Evolutionary conservation across 2,329 filamentous ascomycete genomes (phyloP).

Genomic region (Sporothrix luriei): DNA sequence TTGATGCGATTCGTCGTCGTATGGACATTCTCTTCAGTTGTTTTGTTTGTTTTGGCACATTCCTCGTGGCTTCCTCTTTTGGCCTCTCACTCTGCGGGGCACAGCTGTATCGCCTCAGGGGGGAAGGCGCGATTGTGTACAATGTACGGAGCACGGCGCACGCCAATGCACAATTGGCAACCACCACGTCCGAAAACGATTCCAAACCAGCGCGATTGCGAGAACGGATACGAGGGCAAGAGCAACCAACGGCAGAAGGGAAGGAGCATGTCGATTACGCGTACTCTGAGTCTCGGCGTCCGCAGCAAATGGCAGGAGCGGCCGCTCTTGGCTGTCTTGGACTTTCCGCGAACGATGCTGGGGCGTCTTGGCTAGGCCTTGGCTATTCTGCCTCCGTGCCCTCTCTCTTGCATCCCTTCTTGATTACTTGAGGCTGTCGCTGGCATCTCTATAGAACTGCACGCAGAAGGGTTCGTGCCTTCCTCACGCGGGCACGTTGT

Average conservation of each 20-base stretch:
- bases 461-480: background rate
- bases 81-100: no score
- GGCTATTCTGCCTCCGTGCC: background rate
- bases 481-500: constrained; percentile 3
- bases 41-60: background rate
- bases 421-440: background rate
- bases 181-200: background rate
- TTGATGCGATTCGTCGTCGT: constrained; percentile 12
- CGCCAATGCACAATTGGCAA: background rate
- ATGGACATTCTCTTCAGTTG: background rate
- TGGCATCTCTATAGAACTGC: background rate
- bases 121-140: constrained; percentile 14
- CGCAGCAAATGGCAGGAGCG: background rate
- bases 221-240: constrained; percentile 2
- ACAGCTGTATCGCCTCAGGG: background rate
- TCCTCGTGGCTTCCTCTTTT: background rate
- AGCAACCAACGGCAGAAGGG: background rate
- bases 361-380: background rate
- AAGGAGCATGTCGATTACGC: constrained; percentile 2
- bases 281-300: background rate
- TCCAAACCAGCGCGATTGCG: constrained; percentile 3
- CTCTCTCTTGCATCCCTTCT: background rate
- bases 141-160: no score
- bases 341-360: no score
- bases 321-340: background rate